Evolutionary conservation across 495 filamentous ascomycete genomes (phyloP).

Genomic region (Trichoderma virens): DNA sequence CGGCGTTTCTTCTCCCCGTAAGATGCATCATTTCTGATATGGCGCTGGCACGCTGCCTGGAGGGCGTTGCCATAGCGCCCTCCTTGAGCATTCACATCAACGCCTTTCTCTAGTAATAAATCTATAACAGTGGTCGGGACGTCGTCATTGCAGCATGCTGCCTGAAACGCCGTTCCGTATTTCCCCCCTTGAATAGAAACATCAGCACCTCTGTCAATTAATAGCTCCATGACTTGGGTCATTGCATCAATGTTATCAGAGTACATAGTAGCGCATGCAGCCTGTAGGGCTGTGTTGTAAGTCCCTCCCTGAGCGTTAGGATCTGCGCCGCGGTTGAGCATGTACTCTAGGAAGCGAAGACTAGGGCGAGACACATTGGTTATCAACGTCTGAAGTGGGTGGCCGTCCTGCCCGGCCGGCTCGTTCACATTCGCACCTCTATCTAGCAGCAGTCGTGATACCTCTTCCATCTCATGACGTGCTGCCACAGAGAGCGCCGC

Average conservation of each 20-base stretch:
- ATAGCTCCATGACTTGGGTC: slow-evolving; percentile 15
- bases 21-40: too few species aligned
- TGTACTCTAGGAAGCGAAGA: not conserved
- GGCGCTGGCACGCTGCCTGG: not conserved
- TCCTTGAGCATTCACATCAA: slow-evolving; percentile 9
- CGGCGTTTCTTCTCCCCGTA: slow-evolving; percentile 13
- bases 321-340: slow-evolving; percentile 14
- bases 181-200: slow-evolving; percentile 1
- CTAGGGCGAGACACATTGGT: too few species aligned
- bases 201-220: slow-evolving; percentile 20
- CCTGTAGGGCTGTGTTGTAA: slow-evolving; percentile 21
- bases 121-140: slow-evolving; percentile 9
- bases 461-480: not conserved
- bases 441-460: not conserved
- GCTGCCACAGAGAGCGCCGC: not conserved
- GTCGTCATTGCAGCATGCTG: slow-evolving; percentile 10
- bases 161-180: slow-evolving; percentile 18
- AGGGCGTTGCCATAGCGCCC: slow-evolving; percentile 11
- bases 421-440: not conserved
- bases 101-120: slow-evolving; percentile 16
- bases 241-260: not conserved
- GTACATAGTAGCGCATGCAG: slow-evolving; percentile 15
- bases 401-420: not conserved
- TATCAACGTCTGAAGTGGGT: not conserved
- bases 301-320: slow-evolving; percentile 20